Conservation (phyloP, 306 rosid genomes). For the Argentina anserina region DNA sequence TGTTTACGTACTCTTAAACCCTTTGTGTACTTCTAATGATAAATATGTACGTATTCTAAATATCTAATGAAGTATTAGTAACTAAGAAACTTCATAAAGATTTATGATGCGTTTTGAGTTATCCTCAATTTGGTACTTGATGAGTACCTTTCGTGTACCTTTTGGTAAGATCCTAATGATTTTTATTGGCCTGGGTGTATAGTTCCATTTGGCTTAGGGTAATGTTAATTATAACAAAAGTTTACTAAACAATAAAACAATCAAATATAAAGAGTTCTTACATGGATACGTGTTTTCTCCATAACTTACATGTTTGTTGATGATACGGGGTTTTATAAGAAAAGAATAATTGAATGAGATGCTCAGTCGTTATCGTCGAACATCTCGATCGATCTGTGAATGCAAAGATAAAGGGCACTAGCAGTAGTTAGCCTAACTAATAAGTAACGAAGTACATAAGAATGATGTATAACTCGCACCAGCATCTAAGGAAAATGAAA, state of each 20-base stretch:
- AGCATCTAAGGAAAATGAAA: neutral
- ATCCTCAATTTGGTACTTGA: neutral
- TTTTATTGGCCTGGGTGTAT: neutral
- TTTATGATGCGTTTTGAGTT: neutral
- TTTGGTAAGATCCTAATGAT: neutral
- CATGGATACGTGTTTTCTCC: neutral
- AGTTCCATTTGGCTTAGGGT: slow-evolving; percentile 6
- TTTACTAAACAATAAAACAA: neutral
- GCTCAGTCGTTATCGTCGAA: neutral
- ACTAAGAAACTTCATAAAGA: neutral
- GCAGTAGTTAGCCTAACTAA: neutral
- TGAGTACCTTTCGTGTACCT: neutral
- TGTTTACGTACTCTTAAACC: too few species aligned
- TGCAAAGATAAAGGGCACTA: neutral
- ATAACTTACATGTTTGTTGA: neutral
- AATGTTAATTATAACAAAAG: neutral
- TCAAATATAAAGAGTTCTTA: neutral
- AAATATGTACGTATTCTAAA: too few species aligned
- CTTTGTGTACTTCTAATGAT: too few species aligned
- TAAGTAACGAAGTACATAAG: neutral
- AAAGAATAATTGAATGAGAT: neutral
- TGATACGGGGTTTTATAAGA: neutral
- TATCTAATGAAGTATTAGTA: too few species aligned
- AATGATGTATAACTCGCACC: neutral
- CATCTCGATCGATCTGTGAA: neutral